Base-by-base conservation (phyloP, 1,139 yeast genomes). In the Pneumocystis sp. region DNA sequence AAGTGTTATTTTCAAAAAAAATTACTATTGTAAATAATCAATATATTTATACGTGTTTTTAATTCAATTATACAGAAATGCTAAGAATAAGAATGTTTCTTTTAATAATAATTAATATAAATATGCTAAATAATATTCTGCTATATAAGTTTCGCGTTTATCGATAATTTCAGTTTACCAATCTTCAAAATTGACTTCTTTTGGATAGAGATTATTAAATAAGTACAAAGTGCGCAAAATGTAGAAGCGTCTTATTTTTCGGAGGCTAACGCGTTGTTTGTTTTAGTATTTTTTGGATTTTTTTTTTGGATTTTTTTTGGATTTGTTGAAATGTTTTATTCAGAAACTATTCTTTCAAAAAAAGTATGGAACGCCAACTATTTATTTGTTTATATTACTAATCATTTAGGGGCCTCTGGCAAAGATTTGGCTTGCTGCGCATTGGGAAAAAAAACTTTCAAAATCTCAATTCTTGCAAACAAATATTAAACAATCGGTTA, bases 371-470 rank as follows among this genome's bases (percentile, higher is more conserved):
- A 19, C 8, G 19, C 10, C 12, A 25, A 50, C 34, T 6, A 37
- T 12, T 59, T 19, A 37, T 19, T 35, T 56, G 19, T 37, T 65
- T 21, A 3, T 31, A 34, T 67, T 65, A 12, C n/a, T 42, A 39
- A 63, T 50, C 5, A 2, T 8, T 25, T 15, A 86, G 73, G 95
- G 96, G 2, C 95, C 96, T 1, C 78, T 90, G 71, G 96, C 96
- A 5, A 87, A 86, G 70, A 93, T 89, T 19, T 91, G 97, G 97
- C 80, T 91, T 65, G 97, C 97, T 1, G 93, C 96, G 44, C 90
- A 89, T 73, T 81, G 89, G 75, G 96, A 88, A 71, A 84, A 85
- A 72, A 87, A 87, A 71, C 80, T 91, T 62, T 82, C 95, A 62
- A 87, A 88, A 73, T 84, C 83, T 67, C 93, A 90, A 73, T 81